Base-by-base conservation (phyloP, 2,329 filamentous ascomycete species). In the Neonectria magnoliae region DNA sequence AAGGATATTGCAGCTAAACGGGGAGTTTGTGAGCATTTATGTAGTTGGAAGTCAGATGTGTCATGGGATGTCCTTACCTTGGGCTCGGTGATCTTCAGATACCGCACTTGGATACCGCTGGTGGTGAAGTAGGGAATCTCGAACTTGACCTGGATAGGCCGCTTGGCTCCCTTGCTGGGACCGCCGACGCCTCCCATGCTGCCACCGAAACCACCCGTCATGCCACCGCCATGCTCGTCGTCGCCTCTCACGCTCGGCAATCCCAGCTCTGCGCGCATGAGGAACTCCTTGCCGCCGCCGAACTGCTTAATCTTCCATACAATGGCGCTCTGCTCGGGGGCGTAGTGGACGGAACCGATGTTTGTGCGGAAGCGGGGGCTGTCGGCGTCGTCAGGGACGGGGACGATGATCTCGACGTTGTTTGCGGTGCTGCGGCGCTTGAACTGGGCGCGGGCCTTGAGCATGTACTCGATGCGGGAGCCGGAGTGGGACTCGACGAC, bases 101-200 rank as follows among this genome's bases (percentile, higher is more conserved):
- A 99, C 76, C 96, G 89, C 75, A 99, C 96, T 81, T 99, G 97
- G 73, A 99, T 99, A 69, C 96, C 96, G 82, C 93, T 97, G 3
- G 97, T 99, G n/a, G 96, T 99, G 79, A 99, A 99, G 82, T 99
- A 99, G n/a, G 96, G 96, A 77, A 99, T 99, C 84, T 99, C 96
- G 79, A 99, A 99, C 84, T 99, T 99, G 83, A 99, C 96, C 80
- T 94, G 95, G 76, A 99, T 99, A 1, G 96, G 96, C 72, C 96
- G 85, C 86, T 98, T 99, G 62, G 88, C 88, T 20, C 93, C 93
- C 83, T 98, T 98, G 63, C 89, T 90, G 20, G 81, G 80, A 5
- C 89, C 86, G n/a, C 87, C 90, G 29, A 96, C 88, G 69, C 95
- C 95, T 64, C 95, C 95, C 94, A 98, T 98, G 77, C 93, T 97